phyloP scores from a whole-genome alignment of 352 stramenopile species.

The Phytophthora hybrid region DNA sequence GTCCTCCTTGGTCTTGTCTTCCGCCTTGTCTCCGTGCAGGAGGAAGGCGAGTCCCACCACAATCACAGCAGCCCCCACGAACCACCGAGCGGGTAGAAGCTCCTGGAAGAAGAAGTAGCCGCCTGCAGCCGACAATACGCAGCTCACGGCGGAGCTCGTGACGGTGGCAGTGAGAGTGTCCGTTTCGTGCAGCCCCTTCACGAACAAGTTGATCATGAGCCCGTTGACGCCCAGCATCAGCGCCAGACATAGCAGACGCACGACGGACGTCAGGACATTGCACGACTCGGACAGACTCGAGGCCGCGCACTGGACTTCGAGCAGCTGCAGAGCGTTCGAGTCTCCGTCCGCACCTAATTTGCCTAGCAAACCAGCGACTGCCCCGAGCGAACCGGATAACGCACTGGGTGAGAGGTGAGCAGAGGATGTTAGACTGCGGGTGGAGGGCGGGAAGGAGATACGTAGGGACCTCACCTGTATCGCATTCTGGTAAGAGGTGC shows the following conservation, averaged over 20 bases:
- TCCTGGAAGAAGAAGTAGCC: slow-evolving; percentile 72
- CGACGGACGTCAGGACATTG: slow-evolving; percentile 17
- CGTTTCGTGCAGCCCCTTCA: slow-evolving; percentile 79
- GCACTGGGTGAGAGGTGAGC: slow-evolving; percentile 37
- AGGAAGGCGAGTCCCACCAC: slow-evolving; percentile 67
- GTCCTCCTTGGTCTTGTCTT: slow-evolving; percentile 21
- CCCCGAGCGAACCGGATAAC: slow-evolving; percentile 53
- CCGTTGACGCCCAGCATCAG: slow-evolving; percentile 76
- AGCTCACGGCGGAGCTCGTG: slow-evolving; percentile 76
- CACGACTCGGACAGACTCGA: slow-evolving; percentile 14
- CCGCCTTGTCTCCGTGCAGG: slow-evolving; percentile 59
- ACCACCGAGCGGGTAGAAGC: slow-evolving; percentile 71
- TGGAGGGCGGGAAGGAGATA: background rate
- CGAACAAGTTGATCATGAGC: slow-evolving; percentile 80
- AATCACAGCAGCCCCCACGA: slow-evolving; percentile 71
- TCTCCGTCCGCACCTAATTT: slow-evolving; percentile 55
- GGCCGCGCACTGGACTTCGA: slow-evolving; percentile 21
- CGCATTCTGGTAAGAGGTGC: slow-evolving; percentile 21
- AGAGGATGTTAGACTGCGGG: background rate
- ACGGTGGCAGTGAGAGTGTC: slow-evolving; percentile 84
- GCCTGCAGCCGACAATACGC: slow-evolving; percentile 68
- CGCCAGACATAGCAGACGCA: slow-evolving; percentile 54
- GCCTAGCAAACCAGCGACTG: slow-evolving; percentile 56
- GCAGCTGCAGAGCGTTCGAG: slow-evolving; percentile 27
- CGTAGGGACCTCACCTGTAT: slow-evolving; percentile 8